Conservation (phyloP, 179 eudicot species). For the Sideroxylon spinosum region DNA sequence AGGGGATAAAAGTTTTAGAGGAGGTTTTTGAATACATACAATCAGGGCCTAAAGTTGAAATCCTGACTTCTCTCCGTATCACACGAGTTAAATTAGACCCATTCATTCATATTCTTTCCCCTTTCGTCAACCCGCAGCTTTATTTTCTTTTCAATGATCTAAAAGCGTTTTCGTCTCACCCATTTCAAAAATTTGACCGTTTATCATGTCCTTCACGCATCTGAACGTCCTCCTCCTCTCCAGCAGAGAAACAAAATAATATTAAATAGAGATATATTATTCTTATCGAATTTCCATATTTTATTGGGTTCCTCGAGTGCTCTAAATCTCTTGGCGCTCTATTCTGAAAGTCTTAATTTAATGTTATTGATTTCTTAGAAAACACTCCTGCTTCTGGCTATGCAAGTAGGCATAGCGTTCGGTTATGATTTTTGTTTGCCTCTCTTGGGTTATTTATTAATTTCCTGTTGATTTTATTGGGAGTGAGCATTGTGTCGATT, state of each 20-base stretch:
- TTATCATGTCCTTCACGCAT: slow-evolving; percentile 31
- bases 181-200: slow-evolving; percentile 22
- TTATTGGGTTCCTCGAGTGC: neutral
- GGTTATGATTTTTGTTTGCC: neutral
- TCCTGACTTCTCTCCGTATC: too few species aligned
- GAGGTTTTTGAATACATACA: too few species aligned
- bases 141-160: neutral
- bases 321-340: neutral
- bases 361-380: neutral
- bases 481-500: slow-evolving; percentile 5
- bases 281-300: neutral
- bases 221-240: slow-evolving; percentile 21
- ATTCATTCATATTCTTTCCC: neutral
- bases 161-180: too few species aligned
- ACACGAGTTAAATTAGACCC: too few species aligned
- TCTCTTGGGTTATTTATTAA: neutral
- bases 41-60: too few species aligned
- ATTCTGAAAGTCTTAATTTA: neutral
- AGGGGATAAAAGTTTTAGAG: too few species aligned
- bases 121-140: neutral
- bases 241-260: neutral
- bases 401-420: neutral
- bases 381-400: neutral
- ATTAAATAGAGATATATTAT: neutral
- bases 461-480: slow-evolving; percentile 1